phyloP scores from a whole-genome alignment of 257 asterid genomes.

The Parsonsia alboflavescens region DNA sequence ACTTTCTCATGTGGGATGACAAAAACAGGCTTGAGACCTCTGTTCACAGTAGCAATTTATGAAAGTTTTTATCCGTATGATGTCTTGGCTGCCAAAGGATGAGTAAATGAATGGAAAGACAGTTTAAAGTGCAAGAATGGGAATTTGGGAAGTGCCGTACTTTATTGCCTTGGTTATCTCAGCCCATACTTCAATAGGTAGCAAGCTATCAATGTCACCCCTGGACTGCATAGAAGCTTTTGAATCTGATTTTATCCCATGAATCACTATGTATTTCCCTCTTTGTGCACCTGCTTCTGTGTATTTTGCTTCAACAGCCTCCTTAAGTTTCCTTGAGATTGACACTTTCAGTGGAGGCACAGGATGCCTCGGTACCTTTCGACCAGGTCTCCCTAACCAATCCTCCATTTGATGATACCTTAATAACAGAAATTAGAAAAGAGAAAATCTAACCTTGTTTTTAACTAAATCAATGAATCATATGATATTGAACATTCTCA shows the following conservation, averaged over 20 bases:
- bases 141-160: conserved; percentile 24
- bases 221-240: conserved; percentile 87
- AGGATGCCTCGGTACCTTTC: conserved; percentile 60
- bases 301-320: conserved; percentile 69
- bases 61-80: neutral
- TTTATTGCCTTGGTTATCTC: conserved; percentile 57
- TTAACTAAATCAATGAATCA: neutral
- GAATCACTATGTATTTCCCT: conserved; percentile 76
- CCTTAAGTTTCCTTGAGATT: conserved; percentile 70
- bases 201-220: conserved; percentile 83
- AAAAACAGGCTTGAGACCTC: conserved; percentile 67
- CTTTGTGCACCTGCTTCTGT: conserved; percentile 55
- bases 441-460: neutral
- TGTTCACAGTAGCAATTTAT: conserved; percentile 24
- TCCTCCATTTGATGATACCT: conserved; percentile 80
- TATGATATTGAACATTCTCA: neutral
- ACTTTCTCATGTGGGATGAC: conserved; percentile 87
- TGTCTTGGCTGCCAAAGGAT: neutral
- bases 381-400: conserved; percentile 71
- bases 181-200: conserved; percentile 82
- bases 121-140: neutral
- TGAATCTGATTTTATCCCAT: conserved; percentile 85
- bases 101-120: neutral
- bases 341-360: conserved; percentile 63
- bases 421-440: neutral